These are phyloP conservation scores for Neltuma alba DNA, from an alignment of 306 rosid genomes.

Conservation along the genomic window DNA sequence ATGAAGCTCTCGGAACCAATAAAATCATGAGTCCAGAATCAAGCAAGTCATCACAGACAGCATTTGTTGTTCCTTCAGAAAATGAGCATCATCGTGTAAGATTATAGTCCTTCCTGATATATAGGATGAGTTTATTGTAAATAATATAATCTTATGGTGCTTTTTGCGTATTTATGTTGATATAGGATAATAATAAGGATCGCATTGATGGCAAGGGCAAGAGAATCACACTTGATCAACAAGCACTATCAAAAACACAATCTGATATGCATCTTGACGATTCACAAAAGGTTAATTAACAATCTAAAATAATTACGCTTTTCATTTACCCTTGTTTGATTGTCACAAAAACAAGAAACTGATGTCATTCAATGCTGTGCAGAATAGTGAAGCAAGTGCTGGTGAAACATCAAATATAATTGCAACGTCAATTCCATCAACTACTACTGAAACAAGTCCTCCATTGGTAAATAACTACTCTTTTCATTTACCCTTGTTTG, in stretches of 20 bases:
- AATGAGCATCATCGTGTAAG: background rate
- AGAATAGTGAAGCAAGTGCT: too few species aligned
- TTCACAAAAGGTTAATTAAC: background rate
- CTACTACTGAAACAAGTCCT: too few species aligned
- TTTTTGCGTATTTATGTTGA: background rate
- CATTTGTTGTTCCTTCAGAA: background rate
- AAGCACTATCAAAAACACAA: background rate
- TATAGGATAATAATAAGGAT: background rate
- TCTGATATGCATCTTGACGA: background rate
- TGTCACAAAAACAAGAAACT: background rate
- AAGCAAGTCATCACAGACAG: background rate
- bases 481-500: too few species aligned
- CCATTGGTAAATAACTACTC: too few species aligned
- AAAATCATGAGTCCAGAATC: background rate
- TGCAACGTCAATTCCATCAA: too few species aligned
- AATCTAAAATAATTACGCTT: background rate
- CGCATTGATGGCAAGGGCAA: background rate
- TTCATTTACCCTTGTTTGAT: background rate
- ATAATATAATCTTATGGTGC: background rate
- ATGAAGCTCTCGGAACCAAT: background rate
- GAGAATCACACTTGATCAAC: background rate
- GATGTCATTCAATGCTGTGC: too few species aligned
- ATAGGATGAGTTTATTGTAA: too few species aligned
- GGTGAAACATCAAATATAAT: too few species aligned
- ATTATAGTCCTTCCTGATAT: too few species aligned